A percentile compares a stretch with the other conserved stretches of the same genome.
Conservation (phyloP, 345 rosid species). For the Aquilaria yunnanensis region DNA sequence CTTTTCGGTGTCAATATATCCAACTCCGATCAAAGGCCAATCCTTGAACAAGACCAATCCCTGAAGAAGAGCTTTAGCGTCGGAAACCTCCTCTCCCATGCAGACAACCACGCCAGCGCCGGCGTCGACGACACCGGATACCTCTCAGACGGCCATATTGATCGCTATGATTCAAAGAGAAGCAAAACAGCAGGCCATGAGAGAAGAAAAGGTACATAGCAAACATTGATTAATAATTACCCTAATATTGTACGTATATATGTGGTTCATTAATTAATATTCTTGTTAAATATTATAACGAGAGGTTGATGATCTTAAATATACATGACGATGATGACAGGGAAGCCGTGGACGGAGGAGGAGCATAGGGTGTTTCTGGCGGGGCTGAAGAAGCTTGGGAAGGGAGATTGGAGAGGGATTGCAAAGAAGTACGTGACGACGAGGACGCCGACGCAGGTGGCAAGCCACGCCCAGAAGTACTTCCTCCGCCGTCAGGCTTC, state of each 20-base stretch:
- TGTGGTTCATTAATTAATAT: not conserved
- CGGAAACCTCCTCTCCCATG: slow-evolving; percentile 25
- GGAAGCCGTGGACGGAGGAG: slow-evolving; percentile 63
- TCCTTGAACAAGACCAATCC: slow-evolving; percentile 9
- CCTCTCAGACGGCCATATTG: slow-evolving; percentile 45
- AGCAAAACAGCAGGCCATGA: slow-evolving; percentile 16
- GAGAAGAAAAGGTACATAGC: slow-evolving; percentile 35
- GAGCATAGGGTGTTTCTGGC: slow-evolving; percentile 46
- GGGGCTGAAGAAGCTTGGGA: slow-evolving; percentile 47
- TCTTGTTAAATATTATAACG: not conserved
- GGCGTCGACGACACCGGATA: slow-evolving; percentile 28
- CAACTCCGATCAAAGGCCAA: slow-evolving; percentile 6
- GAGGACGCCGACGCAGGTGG: slow-evolving; percentile 62
- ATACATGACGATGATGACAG: slow-evolving; percentile 18
- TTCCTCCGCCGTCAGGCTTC: slow-evolving; percentile 30
- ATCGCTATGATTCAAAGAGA: slow-evolving; percentile 12
- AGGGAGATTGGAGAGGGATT: slow-evolving; percentile 74
- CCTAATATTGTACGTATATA: not conserved
- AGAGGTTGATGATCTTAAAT: not conserved
- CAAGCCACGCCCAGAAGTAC: slow-evolving; percentile 74
- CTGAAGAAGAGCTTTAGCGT: slow-evolving; percentile 40
- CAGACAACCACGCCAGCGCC: slow-evolving; percentile 13
- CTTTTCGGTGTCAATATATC: slow-evolving; percentile 54
- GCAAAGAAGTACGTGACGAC: slow-evolving; percentile 42
- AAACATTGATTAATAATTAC: no score